A percentile compares a stretch with the other conserved stretches of the same genome.
Conservation (phyloP, 2,329 filamentous ascomycete species). For the Eutypella sp. region DNA sequence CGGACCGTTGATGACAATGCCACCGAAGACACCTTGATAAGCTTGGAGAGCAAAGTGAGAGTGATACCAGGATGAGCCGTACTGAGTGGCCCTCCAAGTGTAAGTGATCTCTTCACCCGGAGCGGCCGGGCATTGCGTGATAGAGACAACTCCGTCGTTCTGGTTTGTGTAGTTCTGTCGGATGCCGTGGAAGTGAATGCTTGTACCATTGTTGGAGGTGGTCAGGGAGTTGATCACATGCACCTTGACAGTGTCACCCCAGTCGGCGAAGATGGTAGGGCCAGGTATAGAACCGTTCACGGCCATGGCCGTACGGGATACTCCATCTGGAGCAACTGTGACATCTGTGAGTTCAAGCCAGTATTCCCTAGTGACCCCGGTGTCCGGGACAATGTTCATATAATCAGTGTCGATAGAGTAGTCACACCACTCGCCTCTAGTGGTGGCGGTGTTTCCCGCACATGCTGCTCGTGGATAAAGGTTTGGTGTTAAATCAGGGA, state of each 20-base stretch:
- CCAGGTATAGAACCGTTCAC: slow-evolving; percentile 31
- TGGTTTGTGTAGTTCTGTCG: slow-evolving; percentile 50
- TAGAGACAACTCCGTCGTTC: slow-evolving; percentile 50
- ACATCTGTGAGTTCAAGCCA: slow-evolving; percentile 28
- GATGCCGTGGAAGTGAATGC: slow-evolving; percentile 60
- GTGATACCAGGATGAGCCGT: slow-evolving; percentile 57
- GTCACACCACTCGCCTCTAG: slow-evolving; percentile 32
- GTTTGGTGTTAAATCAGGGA: background rate
- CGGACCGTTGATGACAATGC: slow-evolving; percentile 58
- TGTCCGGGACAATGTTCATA: slow-evolving; percentile 28
- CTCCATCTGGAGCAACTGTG: slow-evolving; percentile 34
- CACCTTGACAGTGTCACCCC: slow-evolving; percentile 43
- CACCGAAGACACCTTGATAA: slow-evolving; percentile 54
- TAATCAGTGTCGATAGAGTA: slow-evolving; percentile 36
- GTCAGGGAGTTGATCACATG: slow-evolving; percentile 47
- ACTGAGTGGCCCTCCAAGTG: slow-evolving; percentile 49
- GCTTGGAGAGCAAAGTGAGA: slow-evolving; percentile 48
- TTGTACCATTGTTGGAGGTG: slow-evolving; percentile 52
- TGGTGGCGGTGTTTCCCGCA: slow-evolving; percentile 22
- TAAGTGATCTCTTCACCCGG: slow-evolving; percentile 51
- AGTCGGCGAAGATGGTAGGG: slow-evolving; percentile 39
- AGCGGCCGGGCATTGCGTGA: slow-evolving; percentile 47
- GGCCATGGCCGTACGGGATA: slow-evolving; percentile 29
- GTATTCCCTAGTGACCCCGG: slow-evolving; percentile 37
- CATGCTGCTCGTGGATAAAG: background rate